These are phyloP conservation scores for Lachnellula arida DNA, from an alignment of 2,329 filamentous ascomycete genomes.

Conservation along the genomic window DNA sequence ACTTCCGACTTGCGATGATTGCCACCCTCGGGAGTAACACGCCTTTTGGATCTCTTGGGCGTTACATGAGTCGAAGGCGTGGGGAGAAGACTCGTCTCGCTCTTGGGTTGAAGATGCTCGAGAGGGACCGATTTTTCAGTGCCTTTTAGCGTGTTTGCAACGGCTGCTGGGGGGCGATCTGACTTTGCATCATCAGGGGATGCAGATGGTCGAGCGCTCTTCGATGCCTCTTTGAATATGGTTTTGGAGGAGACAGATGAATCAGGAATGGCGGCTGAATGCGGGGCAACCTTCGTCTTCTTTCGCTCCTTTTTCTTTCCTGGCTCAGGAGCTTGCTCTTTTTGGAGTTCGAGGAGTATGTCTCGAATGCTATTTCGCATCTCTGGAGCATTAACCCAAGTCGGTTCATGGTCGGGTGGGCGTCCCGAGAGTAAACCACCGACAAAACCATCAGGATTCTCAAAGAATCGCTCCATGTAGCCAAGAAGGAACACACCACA, in stretches of 20 bases:
- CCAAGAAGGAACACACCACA: conserved; percentile 84
- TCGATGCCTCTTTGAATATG: conserved; percentile 1
- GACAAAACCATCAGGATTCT: conserved; percentile 67
- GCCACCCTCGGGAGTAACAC: conserved; percentile 3
- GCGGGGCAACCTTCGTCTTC: background rate
- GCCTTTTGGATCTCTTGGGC: background rate
- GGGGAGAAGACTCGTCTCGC: background rate
- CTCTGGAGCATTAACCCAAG: conserved; percentile 44
- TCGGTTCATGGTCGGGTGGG: conserved; percentile 41
- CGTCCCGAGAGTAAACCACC: conserved; percentile 56
- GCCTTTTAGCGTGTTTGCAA: too few relatives aligned
- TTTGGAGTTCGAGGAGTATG: conserved; percentile 59
- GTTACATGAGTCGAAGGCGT: background rate
- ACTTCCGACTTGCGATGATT: background rate
- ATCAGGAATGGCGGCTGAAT: background rate
- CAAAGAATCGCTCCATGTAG: conserved; percentile 78
- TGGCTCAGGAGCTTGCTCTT: conserved; percentile 41
- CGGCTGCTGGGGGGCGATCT: background rate
- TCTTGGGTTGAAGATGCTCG: background rate
- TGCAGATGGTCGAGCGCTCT: background rate
- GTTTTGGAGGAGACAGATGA: background rate
- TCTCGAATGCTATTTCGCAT: conserved; percentile 63
- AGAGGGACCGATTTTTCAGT: background rate
- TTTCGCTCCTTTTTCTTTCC: conserved; percentile 2
- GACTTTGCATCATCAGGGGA: background rate